Evolutionary conservation across 2,329 filamentous ascomycete species (phyloP).

Genomic region (Epichloe coenophiala): DNA sequence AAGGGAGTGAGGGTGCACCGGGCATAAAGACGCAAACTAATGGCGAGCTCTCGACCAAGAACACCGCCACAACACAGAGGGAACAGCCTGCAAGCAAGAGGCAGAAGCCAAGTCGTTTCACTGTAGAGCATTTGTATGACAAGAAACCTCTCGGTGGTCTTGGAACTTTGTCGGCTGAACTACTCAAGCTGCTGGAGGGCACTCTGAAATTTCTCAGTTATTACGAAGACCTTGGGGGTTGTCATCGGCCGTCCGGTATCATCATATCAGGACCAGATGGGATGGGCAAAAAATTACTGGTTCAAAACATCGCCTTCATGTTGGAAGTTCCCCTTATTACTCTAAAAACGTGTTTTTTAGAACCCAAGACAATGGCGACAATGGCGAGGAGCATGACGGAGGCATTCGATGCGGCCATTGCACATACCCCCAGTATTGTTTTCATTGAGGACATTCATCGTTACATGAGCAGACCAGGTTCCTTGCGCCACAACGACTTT

Average conservation of each 20-base stretch:
- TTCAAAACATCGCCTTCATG: slow-evolving; percentile 58
- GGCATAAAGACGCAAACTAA: slow-evolving; percentile 2
- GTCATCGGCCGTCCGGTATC: slow-evolving; percentile 35
- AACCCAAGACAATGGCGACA: slow-evolving; percentile 26
- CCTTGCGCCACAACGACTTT: slow-evolving; percentile 75
- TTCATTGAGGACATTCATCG: slow-evolving; percentile 84
- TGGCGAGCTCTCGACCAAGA: not conserved
- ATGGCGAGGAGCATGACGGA: slow-evolving; percentile 26
- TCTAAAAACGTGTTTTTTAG: slow-evolving; percentile 21
- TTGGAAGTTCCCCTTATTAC: slow-evolving; percentile 62
- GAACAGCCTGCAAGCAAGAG: slow-evolving; percentile 18
- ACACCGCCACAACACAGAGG: slow-evolving; percentile 11
- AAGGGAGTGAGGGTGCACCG: slow-evolving; percentile 13
- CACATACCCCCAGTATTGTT: slow-evolving; percentile 68
- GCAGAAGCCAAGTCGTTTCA: slow-evolving; percentile 17
- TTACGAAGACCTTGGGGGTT: slow-evolving; percentile 5
- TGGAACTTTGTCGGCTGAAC: slow-evolving; percentile 10
- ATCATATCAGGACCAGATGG: slow-evolving; percentile 68
- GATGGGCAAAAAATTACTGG: slow-evolving; percentile 68
- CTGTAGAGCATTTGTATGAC: slow-evolving; percentile 15
- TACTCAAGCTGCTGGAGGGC: slow-evolving; percentile 8
- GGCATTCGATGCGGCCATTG: slow-evolving; percentile 62
- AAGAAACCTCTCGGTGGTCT: slow-evolving; percentile 17
- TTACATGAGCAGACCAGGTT: slow-evolving; percentile 66
- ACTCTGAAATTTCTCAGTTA: slow-evolving; percentile 12